Evolutionary conservation across 2,329 filamentous ascomycete species (phyloP).

Genomic region (Seiridium cupressi): DNA sequence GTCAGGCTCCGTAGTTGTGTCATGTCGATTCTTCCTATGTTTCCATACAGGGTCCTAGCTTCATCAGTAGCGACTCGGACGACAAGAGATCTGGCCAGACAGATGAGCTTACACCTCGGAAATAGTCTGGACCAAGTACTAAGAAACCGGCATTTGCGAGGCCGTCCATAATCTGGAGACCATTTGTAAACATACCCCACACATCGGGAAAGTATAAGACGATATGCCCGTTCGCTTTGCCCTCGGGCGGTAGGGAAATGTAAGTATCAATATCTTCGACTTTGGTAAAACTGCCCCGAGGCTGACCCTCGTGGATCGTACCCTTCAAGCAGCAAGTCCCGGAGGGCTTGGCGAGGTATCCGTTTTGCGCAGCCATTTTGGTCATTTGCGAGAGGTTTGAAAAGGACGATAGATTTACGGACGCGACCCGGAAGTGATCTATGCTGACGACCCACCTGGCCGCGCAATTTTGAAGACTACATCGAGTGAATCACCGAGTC

Average conservation of each 20-base stretch:
- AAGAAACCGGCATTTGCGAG: constrained; percentile 43
- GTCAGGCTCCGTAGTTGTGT: constrained; percentile 27
- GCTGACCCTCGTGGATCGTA: constrained; percentile 21
- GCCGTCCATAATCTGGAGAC: constrained; percentile 42
- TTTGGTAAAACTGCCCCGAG: constrained; percentile 16
- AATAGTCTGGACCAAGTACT: constrained; percentile 43
- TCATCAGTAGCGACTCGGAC: neutral
- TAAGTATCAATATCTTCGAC: constrained; percentile 23
- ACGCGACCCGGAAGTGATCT: no score
- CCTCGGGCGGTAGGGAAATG: constrained; percentile 16
- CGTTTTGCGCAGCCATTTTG: neutral
- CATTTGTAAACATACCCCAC: constrained; percentile 41
- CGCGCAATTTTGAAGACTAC: no score
- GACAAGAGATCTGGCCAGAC: neutral
- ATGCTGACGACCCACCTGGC: no score
- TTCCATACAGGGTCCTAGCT: constrained; percentile 41
- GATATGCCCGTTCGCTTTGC: constrained; percentile 29
- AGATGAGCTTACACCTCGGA: constrained; percentile 33
- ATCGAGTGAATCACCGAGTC: no score
- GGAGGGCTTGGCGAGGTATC: constrained; percentile 19
- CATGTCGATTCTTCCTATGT: constrained; percentile 29
- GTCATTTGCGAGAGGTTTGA: neutral
- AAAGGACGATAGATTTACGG: neutral
- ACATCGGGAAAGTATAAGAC: constrained; percentile 45
- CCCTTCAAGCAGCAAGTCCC: constrained; percentile 22